These are phyloP conservation scores for Aphelidium insulamus DNA, from an alignment of 371 early-diverging fungal species.

Conservation along the genomic window DNA sequence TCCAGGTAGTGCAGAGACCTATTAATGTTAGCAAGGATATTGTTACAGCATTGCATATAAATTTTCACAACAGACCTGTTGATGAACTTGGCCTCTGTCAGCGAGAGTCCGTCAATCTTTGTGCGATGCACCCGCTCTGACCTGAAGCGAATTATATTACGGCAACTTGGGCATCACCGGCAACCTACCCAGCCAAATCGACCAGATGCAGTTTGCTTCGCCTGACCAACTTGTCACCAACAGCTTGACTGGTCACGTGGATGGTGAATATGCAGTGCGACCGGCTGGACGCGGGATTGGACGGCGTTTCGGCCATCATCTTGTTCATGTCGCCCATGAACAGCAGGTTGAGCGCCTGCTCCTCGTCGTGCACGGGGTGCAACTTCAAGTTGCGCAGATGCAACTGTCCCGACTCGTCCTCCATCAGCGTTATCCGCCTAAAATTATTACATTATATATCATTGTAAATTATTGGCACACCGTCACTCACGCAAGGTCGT, in stretches of 20 bases:
- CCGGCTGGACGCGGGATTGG: slow-evolving; percentile 37
- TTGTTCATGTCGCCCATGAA: slow-evolving; percentile 31
- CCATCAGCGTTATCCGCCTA: slow-evolving; percentile 22
- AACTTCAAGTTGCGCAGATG: slow-evolving; percentile 24
- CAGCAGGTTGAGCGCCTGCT: slow-evolving; percentile 27
- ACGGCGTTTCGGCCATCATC: slow-evolving; percentile 35
- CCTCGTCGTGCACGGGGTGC: slow-evolving; percentile 16
- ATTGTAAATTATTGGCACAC: background rate
- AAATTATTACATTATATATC: background rate
- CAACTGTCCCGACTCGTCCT: slow-evolving; percentile 21
- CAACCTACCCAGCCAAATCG: slow-evolving; percentile 37
- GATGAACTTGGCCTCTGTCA: slow-evolving; percentile 36
- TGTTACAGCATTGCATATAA: no score
- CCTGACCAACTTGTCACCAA: slow-evolving; percentile 15
- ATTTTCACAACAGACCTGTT: no score
- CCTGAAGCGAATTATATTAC: slow-evolving; percentile 4
- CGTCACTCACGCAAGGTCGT: background rate
- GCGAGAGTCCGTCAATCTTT: slow-evolving; percentile 20
- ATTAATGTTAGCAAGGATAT: no score
- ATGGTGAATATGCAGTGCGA: slow-evolving; percentile 38
- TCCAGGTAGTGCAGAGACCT: slow-evolving; percentile 39
- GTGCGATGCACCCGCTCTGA: slow-evolving; percentile 33
- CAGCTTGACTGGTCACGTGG: slow-evolving; percentile 8
- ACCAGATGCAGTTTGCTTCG: slow-evolving; percentile 34
- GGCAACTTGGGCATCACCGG: background rate